phyloP scores from a whole-genome alignment of 1,284 basidiomycete species.

The Trametes sp. region DNA sequence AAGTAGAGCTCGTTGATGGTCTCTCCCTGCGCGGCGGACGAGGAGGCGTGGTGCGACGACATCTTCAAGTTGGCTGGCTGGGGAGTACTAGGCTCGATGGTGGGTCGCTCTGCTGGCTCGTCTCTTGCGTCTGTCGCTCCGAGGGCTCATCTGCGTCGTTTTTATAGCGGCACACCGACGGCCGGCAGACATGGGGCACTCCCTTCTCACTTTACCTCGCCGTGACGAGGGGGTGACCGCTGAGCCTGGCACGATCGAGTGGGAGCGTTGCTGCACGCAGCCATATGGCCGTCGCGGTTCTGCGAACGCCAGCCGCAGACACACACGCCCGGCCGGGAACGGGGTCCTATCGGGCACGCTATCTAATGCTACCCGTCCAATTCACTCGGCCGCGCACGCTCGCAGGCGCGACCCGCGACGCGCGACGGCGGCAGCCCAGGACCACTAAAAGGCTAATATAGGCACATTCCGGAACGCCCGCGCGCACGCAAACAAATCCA shows the following conservation, averaged over 20 bases:
- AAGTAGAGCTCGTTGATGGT: slow-evolving; percentile 64
- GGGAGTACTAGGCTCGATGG: background rate
- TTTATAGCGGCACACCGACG: slow-evolving; percentile 18
- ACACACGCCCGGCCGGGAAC: background rate
- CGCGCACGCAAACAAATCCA: slow-evolving; percentile 1
- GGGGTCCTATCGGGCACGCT: slow-evolving; percentile 16
- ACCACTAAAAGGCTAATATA: slow-evolving; percentile 28
- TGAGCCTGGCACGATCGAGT: slow-evolving; percentile 20
- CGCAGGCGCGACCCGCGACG: background rate
- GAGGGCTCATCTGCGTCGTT: slow-evolving; percentile 7
- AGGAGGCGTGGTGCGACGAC: slow-evolving; percentile 7
- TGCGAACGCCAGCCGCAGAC: slow-evolving; percentile 2
- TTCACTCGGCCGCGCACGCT: background rate
- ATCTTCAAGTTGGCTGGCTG: background rate
- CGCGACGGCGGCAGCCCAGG: background rate
- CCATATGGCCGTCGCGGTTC: slow-evolving; percentile 19
- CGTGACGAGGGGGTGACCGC: slow-evolving; percentile 10
- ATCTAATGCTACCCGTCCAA: background rate
- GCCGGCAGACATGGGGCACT: slow-evolving; percentile 13
- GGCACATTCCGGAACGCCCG: slow-evolving; percentile 20
- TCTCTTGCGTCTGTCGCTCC: background rate
- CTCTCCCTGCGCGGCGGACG: background rate
- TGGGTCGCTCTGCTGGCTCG: slow-evolving; percentile 3
- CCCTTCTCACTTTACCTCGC: slow-evolving; percentile 23
- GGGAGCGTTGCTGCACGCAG: slow-evolving; percentile 21